Base-by-base conservation (phyloP, 441 rosid species). In the Aquilaria agallochum region DNA sequence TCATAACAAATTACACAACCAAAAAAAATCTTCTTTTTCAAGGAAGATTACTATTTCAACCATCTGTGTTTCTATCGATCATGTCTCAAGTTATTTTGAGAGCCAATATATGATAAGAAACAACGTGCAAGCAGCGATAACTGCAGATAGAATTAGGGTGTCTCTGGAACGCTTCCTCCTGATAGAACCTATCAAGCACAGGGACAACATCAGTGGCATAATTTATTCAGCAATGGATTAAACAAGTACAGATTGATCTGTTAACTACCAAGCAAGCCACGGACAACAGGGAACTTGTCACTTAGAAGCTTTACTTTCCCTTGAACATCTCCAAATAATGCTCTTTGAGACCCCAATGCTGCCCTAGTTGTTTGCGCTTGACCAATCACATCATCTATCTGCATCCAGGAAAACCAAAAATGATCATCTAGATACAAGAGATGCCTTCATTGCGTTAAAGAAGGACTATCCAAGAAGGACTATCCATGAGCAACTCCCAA, bases 101-200 rank as follows among this genome's bases (percentile, higher is more conserved):
- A 92, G 89, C 97, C 99, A 95, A 67, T 92, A 95, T 79, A 95
- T 78, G 46, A 95, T 83, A 70, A 95, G 84, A 78, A 95, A 92
- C 83, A 95, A 75, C 46, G 93, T 89, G 77, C 99, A 92, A 61
- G 85, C 97, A 46, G 96, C 96, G 14, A 92, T 92, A 2, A 95
- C 99, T 11, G 97, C 96, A 0, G 96, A 83, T 53, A 95, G 91
- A 69, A 95, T 89, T 44, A 88, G 79, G 3, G 92, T 89, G 84
- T 92, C 97, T 62, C 96, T 84, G 53, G 98, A 95, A 46, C 88
- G 82, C 64, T 76, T 77, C 72, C 98, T 83, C 78, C 76, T 83
- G 61, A 95, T 95, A 31, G 95, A 95, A 58, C 99, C 97, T 95
- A 53, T 52, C 61, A 64, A 58, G 55, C 14, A 42, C 31, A 71